These are phyloP conservation scores for Cornus controversa DNA, from an alignment of 148 eudicot genomes.

Conservation along the genomic window DNA sequence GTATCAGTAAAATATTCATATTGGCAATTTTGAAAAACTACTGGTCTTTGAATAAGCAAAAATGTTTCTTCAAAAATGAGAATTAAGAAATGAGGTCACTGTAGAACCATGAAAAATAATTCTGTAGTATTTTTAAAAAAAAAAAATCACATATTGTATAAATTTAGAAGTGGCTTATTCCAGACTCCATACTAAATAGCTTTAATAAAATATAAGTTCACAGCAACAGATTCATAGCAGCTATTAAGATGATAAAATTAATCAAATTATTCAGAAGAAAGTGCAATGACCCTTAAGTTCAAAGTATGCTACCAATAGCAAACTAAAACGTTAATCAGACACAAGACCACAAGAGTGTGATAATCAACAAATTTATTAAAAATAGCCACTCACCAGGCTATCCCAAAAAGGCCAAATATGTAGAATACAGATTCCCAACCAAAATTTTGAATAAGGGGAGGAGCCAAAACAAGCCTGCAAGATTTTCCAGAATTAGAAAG, in stretches of 20 bases:
- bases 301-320: neutral
- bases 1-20: conserved; percentile 30
- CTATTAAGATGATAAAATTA: neutral
- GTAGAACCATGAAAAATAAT: neutral
- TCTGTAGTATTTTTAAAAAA: neutral
- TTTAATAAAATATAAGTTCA: neutral
- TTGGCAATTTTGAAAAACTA: conserved; percentile 14
- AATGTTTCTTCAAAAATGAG: conserved; percentile 11
- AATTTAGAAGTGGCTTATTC: neutral
- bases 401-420: conserved; percentile 76
- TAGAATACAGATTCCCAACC: conserved; percentile 99
- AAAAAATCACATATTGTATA: neutral
- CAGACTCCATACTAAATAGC: neutral
- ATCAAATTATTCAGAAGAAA: neutral
- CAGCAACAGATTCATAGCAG: neutral
- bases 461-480: conserved; percentile 95
- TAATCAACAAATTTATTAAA: conserved; percentile 8
- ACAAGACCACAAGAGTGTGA: neutral
- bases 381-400: conserved; percentile 77
- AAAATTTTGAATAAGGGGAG: conserved; percentile 81
- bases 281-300: neutral
- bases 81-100: neutral
- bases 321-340: neutral
- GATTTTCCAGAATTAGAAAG: conserved; percentile 9
- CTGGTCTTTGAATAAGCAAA: conserved; percentile 23